A percentile compares a stretch with the other conserved stretches of the same genome.
Evolutionary conservation across 2,329 filamentous ascomycete genomes (phyloP).

Genomic region (Cylindrodendrum hubeiense): DNA sequence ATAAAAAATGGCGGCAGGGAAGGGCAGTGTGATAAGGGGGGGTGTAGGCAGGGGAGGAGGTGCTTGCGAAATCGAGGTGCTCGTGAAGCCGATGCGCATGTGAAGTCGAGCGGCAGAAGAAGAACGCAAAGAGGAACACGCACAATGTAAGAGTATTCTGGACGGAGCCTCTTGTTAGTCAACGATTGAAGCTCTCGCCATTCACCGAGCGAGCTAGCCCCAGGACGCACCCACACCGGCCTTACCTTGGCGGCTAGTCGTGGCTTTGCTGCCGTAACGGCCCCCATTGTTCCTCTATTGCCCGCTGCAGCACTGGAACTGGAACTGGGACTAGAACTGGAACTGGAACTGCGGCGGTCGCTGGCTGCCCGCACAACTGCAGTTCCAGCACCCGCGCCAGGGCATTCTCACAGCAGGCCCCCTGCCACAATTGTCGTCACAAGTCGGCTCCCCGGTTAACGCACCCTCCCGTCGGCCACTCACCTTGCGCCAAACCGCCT

Average conservation of each 20-base stretch:
- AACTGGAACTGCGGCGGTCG: not conserved
- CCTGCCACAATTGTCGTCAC: slow-evolving; percentile 35
- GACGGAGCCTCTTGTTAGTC: not conserved
- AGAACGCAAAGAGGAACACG: not conserved
- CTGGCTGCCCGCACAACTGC: too few species aligned
- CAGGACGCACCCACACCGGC: slow-evolving; percentile 15
- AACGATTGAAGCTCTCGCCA: not conserved
- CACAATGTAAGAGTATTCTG: not conserved
- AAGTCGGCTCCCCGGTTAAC: slow-evolving; percentile 17
- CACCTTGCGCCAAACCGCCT: slow-evolving; percentile 18
- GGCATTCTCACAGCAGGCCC: not conserved
- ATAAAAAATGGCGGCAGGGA: not conserved
- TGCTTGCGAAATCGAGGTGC: too few species aligned
- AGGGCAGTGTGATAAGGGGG: not conserved
- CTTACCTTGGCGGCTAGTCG: slow-evolving; percentile 21
- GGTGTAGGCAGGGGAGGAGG: not conserved
- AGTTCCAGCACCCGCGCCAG: slow-evolving; percentile 18
- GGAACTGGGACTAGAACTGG: not conserved
- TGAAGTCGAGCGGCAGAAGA: not conserved
- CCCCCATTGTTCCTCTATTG: not conserved
- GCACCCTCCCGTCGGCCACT: slow-evolving; percentile 14
- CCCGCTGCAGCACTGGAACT: not conserved
- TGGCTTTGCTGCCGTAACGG: slow-evolving; percentile 4
- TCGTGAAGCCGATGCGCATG: too few species aligned
- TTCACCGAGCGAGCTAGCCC: slow-evolving; percentile 19